Evolutionary conservation across 805 yeast species (phyloP).

Genomic region (Starmerella sirachaensis): DNA sequence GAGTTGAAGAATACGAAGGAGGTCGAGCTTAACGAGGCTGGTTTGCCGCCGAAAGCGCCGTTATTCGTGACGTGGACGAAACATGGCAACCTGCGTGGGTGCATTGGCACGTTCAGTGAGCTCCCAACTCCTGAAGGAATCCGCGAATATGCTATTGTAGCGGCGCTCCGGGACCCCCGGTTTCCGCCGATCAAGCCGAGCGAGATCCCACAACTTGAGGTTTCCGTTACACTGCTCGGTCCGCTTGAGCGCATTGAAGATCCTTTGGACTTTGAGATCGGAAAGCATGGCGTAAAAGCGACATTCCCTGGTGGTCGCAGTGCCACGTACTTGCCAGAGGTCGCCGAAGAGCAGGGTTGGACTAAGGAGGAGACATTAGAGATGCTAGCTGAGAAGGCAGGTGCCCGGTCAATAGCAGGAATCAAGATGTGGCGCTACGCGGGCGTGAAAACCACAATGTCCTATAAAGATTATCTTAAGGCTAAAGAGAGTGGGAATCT

Average conservation of each 20-base stretch:
- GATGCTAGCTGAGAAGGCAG: conserved; percentile 62
- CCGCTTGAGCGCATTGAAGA: conserved; percentile 43
- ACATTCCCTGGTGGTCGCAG: conserved; percentile 37
- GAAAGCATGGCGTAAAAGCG: conserved; percentile 68
- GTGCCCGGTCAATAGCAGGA: conserved; percentile 26
- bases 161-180: conserved; percentile 70
- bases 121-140: conserved; percentile 48
- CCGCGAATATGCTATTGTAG: conserved; percentile 45
- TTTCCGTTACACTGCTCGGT: conserved; percentile 54
- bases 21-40: not conserved
- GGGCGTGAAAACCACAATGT: conserved; percentile 38
- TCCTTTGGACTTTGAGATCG: conserved; percentile 66
- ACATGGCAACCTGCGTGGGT: conserved; percentile 51
- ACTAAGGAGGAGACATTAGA: conserved; percentile 55
- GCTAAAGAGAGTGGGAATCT: not conserved
- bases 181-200: conserved; percentile 48
- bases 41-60: conserved; percentile 35
- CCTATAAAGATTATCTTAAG: conserved; percentile 33
- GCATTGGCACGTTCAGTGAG: conserved; percentile 78
- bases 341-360: conserved; percentile 83
- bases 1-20: conserved; percentile 1
- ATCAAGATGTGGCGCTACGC: conserved; percentile 44
- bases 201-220: conserved; percentile 44
- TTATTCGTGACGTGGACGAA: conserved; percentile 79
- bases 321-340: conserved; percentile 85